Evolutionary conservation across 768 basidiomycete genomes (phyloP), one percentile per base, ranked within the genome.

Genomic region (Lactarius evosmus): DNA sequence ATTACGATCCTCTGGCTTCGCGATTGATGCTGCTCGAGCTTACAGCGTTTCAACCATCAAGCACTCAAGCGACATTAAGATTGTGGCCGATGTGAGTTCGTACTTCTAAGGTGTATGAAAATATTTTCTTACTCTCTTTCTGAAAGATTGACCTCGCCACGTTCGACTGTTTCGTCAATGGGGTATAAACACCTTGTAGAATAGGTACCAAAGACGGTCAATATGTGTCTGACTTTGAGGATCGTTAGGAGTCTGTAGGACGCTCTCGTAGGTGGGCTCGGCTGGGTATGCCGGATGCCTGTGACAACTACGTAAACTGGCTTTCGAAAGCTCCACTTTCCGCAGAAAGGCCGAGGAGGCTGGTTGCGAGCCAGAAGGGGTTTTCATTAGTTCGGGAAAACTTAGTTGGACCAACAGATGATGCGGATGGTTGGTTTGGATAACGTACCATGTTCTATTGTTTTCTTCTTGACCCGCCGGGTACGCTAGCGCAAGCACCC

Each of bases 1-100:
- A 44, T 67, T 22, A 8, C 19, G 19, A 58, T 71, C 3, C 70
- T 83, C 7, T 82, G 81, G 0, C 67, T 85, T 14, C 12, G 63
- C 0, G 77, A 74, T 3, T 78, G 30, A 73, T 76, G 40, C 71
- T 78, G 0, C 72, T 73, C 3, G 82, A 85, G 58, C 66, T 89
- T 0, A 67, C 78, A 0, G 84, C 78, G 67, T 68, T 89, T 0
- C 75, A 85, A 3, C 79, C 82, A 0, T 61, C 76, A 0, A 88
- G 63, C 74, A 74, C 2, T 80, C 78, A 77, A 85, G 85, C 40
- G 78, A 81, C 0, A 0, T 67, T 90, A 19, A 73, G 4, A 87
- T 90, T 68, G 89, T 91, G 87, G 86, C 86, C 0, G 81, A 84
- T 60, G 86, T 89, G 1, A 78, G 86, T 5, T 88, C 85, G 0